phyloP scores from a whole-genome alignment of 2,329 filamentous ascomycete genomes.

The Beauveria scarabaeidicola region DNA sequence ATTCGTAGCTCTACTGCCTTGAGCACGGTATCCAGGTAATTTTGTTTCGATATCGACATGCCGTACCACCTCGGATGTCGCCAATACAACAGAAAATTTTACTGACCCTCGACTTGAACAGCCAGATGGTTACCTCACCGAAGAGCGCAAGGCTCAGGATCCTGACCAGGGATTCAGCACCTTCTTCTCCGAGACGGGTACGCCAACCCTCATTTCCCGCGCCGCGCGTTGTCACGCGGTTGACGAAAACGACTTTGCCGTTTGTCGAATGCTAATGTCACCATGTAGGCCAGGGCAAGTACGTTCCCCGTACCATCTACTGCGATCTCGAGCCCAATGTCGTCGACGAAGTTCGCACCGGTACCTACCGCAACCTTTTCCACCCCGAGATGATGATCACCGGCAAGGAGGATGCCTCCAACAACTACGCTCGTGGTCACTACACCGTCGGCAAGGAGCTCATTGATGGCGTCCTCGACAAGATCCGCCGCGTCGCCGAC shows the following conservation, averaged over 20 bases:
- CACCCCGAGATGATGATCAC: slow-evolving; percentile 99
- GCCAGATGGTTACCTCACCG: slow-evolving; percentile 97
- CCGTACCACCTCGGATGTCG: slow-evolving; percentile 10
- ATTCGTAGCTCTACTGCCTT: slow-evolving; percentile 88
- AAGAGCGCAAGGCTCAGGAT: slow-evolving; percentile 89
- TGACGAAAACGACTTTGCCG: background rate
- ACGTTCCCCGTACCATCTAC: slow-evolving; percentile 98
- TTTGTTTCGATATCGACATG: slow-evolving; percentile 18
- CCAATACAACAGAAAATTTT: slow-evolving; percentile 10
- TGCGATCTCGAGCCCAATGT: slow-evolving; percentile 99
- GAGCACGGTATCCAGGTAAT: slow-evolving; percentile 98
- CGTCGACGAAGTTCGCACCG: slow-evolving; percentile 97
- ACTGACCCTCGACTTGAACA: slow-evolving; percentile 28
- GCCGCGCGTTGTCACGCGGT: background rate
- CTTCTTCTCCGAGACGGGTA: slow-evolving; percentile 99
- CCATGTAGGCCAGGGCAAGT: slow-evolving; percentile 82
- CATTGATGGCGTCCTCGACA: slow-evolving; percentile 95
- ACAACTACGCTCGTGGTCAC: slow-evolving; percentile 99
- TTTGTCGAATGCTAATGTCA: slow-evolving; percentile 15
- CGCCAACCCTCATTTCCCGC: slow-evolving; percentile 9
- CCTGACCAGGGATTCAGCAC: slow-evolving; percentile 98
- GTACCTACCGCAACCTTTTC: slow-evolving; percentile 91
- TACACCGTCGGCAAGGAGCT: slow-evolving; percentile 99
- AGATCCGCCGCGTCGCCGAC: slow-evolving; percentile 94
- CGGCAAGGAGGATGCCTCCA: slow-evolving; percentile 99